Base-by-base conservation (phyloP, 2,329 filamentous ascomycete genomes). In the Diaporthe amygdali region DNA sequence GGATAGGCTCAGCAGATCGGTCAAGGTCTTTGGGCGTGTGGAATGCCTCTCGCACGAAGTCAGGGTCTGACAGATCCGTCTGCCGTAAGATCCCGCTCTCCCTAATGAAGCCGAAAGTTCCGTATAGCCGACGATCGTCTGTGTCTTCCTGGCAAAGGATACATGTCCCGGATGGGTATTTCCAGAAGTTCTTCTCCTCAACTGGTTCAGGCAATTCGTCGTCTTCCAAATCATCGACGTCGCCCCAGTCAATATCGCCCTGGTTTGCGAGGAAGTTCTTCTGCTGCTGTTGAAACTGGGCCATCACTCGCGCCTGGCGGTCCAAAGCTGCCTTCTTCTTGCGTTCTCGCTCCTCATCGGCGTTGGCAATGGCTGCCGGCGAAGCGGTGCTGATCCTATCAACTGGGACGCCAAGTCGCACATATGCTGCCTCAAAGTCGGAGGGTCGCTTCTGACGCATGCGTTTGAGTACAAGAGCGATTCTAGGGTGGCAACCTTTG, bases 121-220 rank as follows among this genome's bases (percentile, higher is more conserved):
- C 96, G 79, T 97, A 98, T 0, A 98, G 87, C 49, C 92, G 90
- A 15, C 92, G 91, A 74, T 98, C 96, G 76, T 96, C 95, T 2
- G 94, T 96, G 76, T 98, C 95, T 82, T 99, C 97, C 81, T 98
- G 96, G 78, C 96, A 99, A 20, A 98, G 85, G 68, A 99, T 98
- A 80, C 96, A 99, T 30, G 95, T 97, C 20, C 95, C 96, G 30
- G 91, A 90, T 1, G 97, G 96, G 79, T 97, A 99, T 78, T 95
- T 96, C 91, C 95, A 97, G 54, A 90, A 88, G 75, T 93, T 94
- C 78, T 91, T 91, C 76, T 91, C 90, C 76, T 94, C 91, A 14
- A 88, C 84, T 10, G 88, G 84, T 20, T 84, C 82, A 22, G 82
- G 80, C 51, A 85, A 82, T 73, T 93, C 90, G 68, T 93, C 91